Evolutionary conservation across 2,329 filamentous ascomycete genomes (phyloP), one percentile per base, ranked within the genome.

Genomic region (Alternaria panax): DNA sequence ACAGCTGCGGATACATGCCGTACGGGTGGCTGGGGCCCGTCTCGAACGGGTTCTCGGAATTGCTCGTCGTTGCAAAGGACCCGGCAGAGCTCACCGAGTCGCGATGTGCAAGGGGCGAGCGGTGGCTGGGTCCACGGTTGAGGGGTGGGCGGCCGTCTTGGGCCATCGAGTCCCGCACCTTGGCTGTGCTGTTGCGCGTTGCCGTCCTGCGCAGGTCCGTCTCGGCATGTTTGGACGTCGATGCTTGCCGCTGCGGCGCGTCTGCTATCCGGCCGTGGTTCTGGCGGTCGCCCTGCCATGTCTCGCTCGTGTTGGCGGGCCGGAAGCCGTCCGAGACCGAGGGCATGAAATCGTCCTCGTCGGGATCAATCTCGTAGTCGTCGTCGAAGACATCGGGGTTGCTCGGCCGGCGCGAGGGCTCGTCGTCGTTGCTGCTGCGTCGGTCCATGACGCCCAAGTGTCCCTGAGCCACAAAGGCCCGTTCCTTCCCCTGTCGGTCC

Each of bases 1-100:
- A 78, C 54, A 88, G 86, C 74, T 96, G 92, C 7, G 90, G 87
- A 76, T 96, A 96, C 87, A 94, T 90, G 67, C 87, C 87, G 75
- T 96, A 96, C 0, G 92, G 91, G 77, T 95, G 91, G 53, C 91
- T 95, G 18, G 92, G 92, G 3, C 88, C 90, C 4, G 88, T 90
- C 53, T 86, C 85, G 65, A 92, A 91, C 12, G 90, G 90, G 58
- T 86, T 89, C 57, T 92, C 84, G 4, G 82, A 78, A 32, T 76
- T 75, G 40, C 72, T 72, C 57, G 72, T 78, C 16, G 78, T 77
- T 30, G 75, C 76, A 59, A 79, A 80, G 6, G 81, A 82, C 4
- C 75, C 81, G 4, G 79, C 73, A 11, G 76, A 73, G 66, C 76
- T 75, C 63, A 80, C 66, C 14, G 76, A 75, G 59, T 73, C 66